Base-by-base conservation (phyloP, 306 rosid genomes). In the Quercus wislizeni region DNA sequence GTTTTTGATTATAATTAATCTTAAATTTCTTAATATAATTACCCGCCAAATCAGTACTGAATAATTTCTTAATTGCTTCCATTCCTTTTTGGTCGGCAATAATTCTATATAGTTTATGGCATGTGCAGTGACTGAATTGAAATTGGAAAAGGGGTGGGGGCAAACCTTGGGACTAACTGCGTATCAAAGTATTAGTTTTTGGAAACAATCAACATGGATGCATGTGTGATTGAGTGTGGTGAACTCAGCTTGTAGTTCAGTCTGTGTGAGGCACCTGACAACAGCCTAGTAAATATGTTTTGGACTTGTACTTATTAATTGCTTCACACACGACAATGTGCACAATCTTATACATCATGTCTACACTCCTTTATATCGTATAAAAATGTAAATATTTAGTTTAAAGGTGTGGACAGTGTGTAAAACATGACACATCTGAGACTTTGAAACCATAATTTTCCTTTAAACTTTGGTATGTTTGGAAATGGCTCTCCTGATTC, bases 221-320 rank as follows among this genome's bases (percentile, higher is more conserved):
- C 90, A 89, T 88, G 92, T 89, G 88, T 57, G 72, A 14, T 75
- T 62, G 80, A 76, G 68, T 73, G 69, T 52, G 77, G 61, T 59
- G 13, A 27, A 68, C 77, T 79, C 78, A 12, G 54, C 8, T 57
- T 2, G 54, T 35, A 21, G 63, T 35, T 72, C 11, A 75, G 13
- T 77, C 30, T 13, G 67, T 62, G 17, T 9, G 33, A 59, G 1
- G 65, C 2, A 23, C 18, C 25, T 57, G 11, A 49, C 54, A 49
- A 3, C 54, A 49, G 54, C 54, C 17, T 13, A 1, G 54, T 1
- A 2, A 49, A 49, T 49, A 49, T 49, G 17, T 49, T 49, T 49
- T 3, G 15, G 4, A 49, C 54, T 49, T 49, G 5, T 5, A 41
- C 46, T 41, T 0, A 2, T 41, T 41, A 8, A 41, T 41, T 41